Conservation (phyloP, 2,329 filamentous ascomycete species). For the Pyrenophora tritici-repentis region DNA sequence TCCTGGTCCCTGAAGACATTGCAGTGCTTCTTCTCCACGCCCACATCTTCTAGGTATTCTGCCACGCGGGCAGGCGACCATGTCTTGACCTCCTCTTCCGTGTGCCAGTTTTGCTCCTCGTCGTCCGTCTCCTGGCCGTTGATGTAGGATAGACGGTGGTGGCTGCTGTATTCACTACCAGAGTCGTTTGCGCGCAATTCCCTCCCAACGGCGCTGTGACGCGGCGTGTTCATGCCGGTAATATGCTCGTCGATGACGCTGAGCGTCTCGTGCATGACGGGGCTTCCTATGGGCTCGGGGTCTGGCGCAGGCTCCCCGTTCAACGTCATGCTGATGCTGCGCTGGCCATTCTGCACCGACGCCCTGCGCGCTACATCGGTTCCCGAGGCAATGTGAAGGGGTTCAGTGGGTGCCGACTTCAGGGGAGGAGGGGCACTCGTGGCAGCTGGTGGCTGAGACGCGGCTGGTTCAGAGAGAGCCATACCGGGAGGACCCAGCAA, state of each 20-base stretch:
- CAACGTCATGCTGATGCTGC: conserved; percentile 46
- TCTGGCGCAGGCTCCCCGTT: conserved; percentile 48
- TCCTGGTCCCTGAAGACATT: conserved; percentile 95
- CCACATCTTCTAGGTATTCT: conserved; percentile 82
- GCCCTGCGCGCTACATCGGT: conserved; percentile 21
- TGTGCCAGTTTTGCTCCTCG: conserved; percentile 77
- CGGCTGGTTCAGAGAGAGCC: conserved; percentile 23
- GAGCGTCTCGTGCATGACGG: conserved; percentile 90
- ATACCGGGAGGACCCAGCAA: conserved; percentile 19
- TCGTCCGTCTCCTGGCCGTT: conserved; percentile 95
- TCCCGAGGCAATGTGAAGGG: conserved; percentile 34
- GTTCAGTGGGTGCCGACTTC: conserved; percentile 31
- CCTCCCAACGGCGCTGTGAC: conserved; percentile 58
- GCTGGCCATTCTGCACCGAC: conserved; percentile 25
- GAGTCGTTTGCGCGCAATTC: conserved; percentile 70
- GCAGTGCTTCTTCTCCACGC: conserved; percentile 87
- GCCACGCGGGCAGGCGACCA: conserved; percentile 86
- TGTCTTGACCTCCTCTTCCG: conserved; percentile 71
- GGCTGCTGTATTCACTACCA: conserved; percentile 86
- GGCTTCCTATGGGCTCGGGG: conserved; percentile 60
- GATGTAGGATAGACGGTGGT: conserved; percentile 84
- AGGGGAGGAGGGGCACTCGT: conserved; percentile 22
- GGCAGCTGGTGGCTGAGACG: conserved; percentile 22
- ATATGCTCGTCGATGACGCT: conserved; percentile 98
- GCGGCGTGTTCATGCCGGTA: conserved; percentile 74